Evolutionary conservation across 441 rosid genomes (phyloP).

Genomic region (Euphorbia schlechtendalii): DNA sequence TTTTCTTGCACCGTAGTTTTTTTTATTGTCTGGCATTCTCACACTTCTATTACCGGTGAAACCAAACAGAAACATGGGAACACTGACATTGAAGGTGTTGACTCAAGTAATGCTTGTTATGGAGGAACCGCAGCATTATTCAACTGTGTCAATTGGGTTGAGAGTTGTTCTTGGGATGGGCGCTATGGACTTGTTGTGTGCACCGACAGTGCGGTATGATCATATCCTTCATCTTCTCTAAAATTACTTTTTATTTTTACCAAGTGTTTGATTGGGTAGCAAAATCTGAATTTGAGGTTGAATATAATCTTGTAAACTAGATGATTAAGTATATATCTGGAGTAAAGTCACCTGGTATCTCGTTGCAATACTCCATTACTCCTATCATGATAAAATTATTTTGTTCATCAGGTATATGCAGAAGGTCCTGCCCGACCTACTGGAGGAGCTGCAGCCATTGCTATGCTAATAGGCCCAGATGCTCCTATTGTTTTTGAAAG

Average conservation of each 20-base stretch:
- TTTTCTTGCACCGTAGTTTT: background rate
- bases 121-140: constrained; percentile 98
- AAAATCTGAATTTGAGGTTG: background rate
- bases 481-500: constrained; percentile 94
- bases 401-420: constrained; percentile 77
- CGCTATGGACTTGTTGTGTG: constrained; percentile 93
- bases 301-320: background rate
- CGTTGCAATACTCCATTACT: background rate
- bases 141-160: constrained; percentile 98
- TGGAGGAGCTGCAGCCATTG: constrained; percentile 98
- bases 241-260: background rate
- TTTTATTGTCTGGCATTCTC: constrained; percentile 9
- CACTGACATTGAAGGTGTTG: constrained; percentile 97
- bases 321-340: background rate
- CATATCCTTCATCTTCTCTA: background rate
- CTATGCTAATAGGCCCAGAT: constrained; percentile 85
- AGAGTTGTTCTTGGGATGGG: constrained; percentile 97
- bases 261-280: background rate
- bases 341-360: background rate
- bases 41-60: constrained; percentile 15
- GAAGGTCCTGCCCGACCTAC: constrained; percentile 99
- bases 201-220: constrained; percentile 93
- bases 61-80: constrained; percentile 76
- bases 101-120: constrained; percentile 95
- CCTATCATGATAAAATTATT: background rate